A percentile compares a stretch with the other conserved stretches of the same genome.
phyloP scores from a whole-genome alignment of 495 filamentous ascomycete species.

The Penicillium coprophilum region DNA sequence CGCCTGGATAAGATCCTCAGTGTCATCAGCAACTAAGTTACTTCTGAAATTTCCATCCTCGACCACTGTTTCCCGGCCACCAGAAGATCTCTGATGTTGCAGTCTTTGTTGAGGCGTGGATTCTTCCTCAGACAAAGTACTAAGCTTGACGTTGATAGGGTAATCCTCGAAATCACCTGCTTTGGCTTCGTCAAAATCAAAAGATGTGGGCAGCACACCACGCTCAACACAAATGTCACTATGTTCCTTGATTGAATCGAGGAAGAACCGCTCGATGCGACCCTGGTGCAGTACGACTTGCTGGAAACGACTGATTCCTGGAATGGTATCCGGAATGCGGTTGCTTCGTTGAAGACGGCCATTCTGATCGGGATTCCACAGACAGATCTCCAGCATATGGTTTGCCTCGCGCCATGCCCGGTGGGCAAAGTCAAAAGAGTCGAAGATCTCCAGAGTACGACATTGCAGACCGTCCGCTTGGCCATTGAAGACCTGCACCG shows the following conservation, averaged over 20 bases:
- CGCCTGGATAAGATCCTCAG: conserved; percentile 52
- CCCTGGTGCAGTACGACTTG: conserved; percentile 56
- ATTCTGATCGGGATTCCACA: conserved; percentile 43
- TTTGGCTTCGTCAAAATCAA: conserved; percentile 43
- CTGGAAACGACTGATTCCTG: conserved; percentile 53
- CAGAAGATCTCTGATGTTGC: conserved; percentile 10
- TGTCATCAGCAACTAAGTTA: conserved; percentile 55
- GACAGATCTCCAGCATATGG: conserved; percentile 50
- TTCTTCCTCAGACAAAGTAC: conserved; percentile 47
- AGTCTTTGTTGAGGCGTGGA: conserved; percentile 25
- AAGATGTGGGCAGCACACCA: conserved; percentile 42
- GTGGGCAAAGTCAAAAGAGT: conserved; percentile 61
- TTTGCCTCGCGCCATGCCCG: conserved; percentile 60
- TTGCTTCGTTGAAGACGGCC: conserved; percentile 53
- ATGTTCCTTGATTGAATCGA: conserved; percentile 47
- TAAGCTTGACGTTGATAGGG: conserved; percentile 50
- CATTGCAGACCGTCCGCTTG: conserved; percentile 61
- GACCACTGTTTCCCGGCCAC: conserved; percentile 15
- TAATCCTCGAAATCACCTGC: conserved; percentile 49
- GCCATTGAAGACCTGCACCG: conserved; percentile 41
- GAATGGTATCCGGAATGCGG: conserved; percentile 56
- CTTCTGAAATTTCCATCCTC: conserved; percentile 57
- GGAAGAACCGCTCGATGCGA: conserved; percentile 55
- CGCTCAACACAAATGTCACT: conserved; percentile 44
- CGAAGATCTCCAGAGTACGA: conserved; percentile 63